Evolutionary conservation across 352 stramenopile genomes (phyloP), one percentile per base, ranked within the genome.

Genomic region (Phytophthora europaea): DNA sequence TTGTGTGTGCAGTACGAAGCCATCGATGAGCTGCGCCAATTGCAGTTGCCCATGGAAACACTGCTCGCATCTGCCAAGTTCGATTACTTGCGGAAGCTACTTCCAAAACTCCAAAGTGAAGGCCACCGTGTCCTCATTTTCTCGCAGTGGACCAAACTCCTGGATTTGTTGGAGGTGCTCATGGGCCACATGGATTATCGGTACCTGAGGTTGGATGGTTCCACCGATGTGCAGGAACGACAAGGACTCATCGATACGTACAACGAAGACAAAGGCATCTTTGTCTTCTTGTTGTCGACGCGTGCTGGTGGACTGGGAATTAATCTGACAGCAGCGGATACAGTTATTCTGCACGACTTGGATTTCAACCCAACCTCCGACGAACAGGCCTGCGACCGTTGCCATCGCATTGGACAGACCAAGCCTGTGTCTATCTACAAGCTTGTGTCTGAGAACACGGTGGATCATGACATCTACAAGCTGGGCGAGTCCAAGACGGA

Each of bases 261-360:
- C 79, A 95, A 94, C 61, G 67, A 98, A 76, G 97, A 98, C 71
- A 92, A 89, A 45, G 78, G 78, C 18, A 95, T 99, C 45, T 99
- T 99, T 76, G 92, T 98, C 9, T 99, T 99, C 73, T 82, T 99
- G 45, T 75, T 99, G 5, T 99, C 93, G 50, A 99, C 98, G 6
- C 89, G 98, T 33, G 98, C 98, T 2, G 98, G 98, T 63, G 98
- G 98, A 1, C 88, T 99, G 13, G 98, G 98, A 62, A 99, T 99
- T 76, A 99, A 99, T 80, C 80, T 99, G 50, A 98, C 96, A 12
- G 90, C 92, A 13, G 95, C 96, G 20, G 90, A 96, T 71, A 95
- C 88, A 0, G 91, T 97, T n/a, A 95, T 97, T 63, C 68, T 97
- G 38, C 90, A 96, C 40, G 91, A 97, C 62, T 45, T 96, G 34